Percentiles rank a stretch among this genome's conserved stretches.
phyloP scores from a whole-genome alignment of 768 basidiomycete species.

The Leccinum incarnatum region DNA sequence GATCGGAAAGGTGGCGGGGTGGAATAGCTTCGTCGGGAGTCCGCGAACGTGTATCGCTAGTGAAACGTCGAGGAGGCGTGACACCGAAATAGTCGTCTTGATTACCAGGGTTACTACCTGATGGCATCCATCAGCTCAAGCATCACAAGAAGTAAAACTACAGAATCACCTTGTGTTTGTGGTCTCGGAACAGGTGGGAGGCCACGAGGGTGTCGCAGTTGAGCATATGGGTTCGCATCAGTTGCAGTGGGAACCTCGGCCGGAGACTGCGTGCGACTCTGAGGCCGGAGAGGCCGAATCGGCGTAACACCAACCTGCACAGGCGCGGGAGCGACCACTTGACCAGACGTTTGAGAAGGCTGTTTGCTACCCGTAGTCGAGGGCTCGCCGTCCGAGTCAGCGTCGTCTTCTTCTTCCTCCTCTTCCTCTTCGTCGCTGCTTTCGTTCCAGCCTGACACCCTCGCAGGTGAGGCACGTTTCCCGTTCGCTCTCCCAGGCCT shows the following conservation, averaged over 20 bases:
- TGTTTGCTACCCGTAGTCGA: conserved; percentile 33
- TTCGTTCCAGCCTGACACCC: conserved; percentile 50
- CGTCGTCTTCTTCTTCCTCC: conserved; percentile 66
- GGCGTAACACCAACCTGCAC: conserved; percentile 18
- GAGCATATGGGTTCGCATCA: conserved; percentile 40
- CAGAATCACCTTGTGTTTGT: conserved; percentile 41
- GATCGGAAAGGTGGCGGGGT: conserved; percentile 54
- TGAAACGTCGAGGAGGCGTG: conserved; percentile 43
- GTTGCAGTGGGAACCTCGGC: conserved; percentile 30
- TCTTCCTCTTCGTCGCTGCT: conserved; percentile 80
- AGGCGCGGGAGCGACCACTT: conserved; percentile 19
- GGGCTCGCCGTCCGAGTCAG: conserved; percentile 57
- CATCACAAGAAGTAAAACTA: not conserved
- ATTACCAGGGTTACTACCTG: conserved; percentile 31
- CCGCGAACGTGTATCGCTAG: conserved; percentile 54
- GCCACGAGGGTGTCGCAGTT: conserved; percentile 57
- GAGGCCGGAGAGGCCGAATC: conserved; percentile 29
- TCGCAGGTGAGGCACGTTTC: conserved; percentile 40
- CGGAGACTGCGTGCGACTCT: conserved; percentile 31
- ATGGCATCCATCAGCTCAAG: conserved; percentile 6
- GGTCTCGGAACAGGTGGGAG: conserved; percentile 62
- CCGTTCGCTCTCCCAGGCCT: conserved; percentile 63
- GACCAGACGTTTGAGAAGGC: conserved; percentile 23
- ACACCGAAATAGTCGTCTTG: conserved; percentile 44
- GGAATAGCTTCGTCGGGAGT: conserved; percentile 57